Base-by-base conservation (phyloP, 345 rosid genomes). In the Abelmoschus esculentus region DNA sequence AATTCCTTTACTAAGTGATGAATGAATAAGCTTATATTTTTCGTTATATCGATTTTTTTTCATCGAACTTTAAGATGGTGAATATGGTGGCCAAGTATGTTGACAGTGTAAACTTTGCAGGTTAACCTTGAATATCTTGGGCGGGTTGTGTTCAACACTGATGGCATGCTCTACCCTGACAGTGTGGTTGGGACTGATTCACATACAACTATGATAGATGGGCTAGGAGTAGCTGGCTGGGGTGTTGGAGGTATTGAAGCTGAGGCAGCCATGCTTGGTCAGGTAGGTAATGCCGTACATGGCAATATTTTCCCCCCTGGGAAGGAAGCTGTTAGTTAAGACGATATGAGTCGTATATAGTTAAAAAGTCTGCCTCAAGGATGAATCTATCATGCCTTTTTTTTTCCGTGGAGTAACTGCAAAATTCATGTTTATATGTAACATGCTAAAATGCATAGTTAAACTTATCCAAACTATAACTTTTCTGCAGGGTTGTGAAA, bases 241-340 rank as follows among this genome's bases (percentile, higher is more conserved):
- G 99, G 99, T 72, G 99, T 95, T 71, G 99, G 99, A 59, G 99
- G 98, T 67, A 95, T 95, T 69, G 99, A 95, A 89, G 97, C 98
- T 32, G 98, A 95, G 83, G 96, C 99, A 46, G 81, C 96, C 74
- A 95, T 95, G 98, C 97, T 95, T 78, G 99, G 99, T 71, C 99
- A 95, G 98, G 98, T 91, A 83, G 55, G 47, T 69, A 19, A 32
- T 73, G 31, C 17, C 10, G 32, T 78, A 59, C 11, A 61, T n/a
- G 18, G 13, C 18, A 46, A n/a, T 50, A 6, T 3, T 46, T 66
- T 38, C 32, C 7, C 62, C 15, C 46, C 11, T 3, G 59, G 55
- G 42, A 50, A 50, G 5, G 22, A 44, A 44, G 54, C 34, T 44
- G 17, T 49, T 47, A 34, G 13, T 15, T 9, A 31, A 26, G 57